These are phyloP conservation scores for Choanephora cucurbitarum DNA, from an alignment of 371 early-diverging fungal genomes.

Conservation along the genomic window DNA sequence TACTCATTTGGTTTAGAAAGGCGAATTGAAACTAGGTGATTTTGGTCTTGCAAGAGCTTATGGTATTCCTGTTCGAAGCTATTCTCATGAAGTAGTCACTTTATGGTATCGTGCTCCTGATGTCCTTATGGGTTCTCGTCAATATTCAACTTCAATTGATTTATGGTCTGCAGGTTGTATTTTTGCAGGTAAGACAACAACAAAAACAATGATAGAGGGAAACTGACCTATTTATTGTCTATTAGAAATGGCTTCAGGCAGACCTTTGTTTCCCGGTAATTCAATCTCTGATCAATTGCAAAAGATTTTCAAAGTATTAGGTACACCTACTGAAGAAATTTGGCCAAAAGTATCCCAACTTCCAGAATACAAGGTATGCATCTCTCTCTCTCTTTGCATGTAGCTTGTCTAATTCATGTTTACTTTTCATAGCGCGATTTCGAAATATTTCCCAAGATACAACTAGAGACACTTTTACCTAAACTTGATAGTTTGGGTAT, in stretches of 20 bases:
- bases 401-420: conserved; percentile 18
- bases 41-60: conserved; percentile 98
- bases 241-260: conserved; percentile 85
- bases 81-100: conserved; percentile 97
- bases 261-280: conserved; percentile 96
- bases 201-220: not conserved
- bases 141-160: conserved; percentile 98
- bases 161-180: conserved; percentile 99
- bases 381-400: no score
- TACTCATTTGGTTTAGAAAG: conserved; percentile 60
- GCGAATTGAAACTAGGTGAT: conserved; percentile 95
- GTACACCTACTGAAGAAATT: conserved; percentile 84
- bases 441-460: conserved; percentile 69
- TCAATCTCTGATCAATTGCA: conserved; percentile 87
- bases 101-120: conserved; percentile 98
- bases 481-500: conserved; percentile 82
- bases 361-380: conserved; percentile 88
- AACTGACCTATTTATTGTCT: not conserved
- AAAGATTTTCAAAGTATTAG: conserved; percentile 89
- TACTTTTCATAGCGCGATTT: conserved; percentile 57
- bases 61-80: conserved; percentile 95
- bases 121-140: conserved; percentile 96
- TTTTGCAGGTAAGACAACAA: conserved; percentile 66
- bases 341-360: conserved; percentile 95
- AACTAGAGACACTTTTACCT: conserved; percentile 74